A percentile compares a stretch with the other conserved stretches of the same genome.
Conservation (phyloP, 305 asterid species). For the Fraxinus ornus region DNA sequence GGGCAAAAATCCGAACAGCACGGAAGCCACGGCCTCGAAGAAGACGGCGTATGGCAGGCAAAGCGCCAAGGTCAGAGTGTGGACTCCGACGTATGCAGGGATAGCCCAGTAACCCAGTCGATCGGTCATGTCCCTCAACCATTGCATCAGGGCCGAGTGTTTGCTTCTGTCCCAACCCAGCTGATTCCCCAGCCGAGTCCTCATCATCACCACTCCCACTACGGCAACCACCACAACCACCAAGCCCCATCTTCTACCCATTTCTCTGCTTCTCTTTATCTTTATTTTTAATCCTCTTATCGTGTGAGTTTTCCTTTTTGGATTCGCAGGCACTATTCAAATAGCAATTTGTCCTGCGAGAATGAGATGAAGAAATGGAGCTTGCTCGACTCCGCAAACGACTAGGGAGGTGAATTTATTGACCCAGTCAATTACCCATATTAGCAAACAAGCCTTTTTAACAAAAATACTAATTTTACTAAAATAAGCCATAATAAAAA, state of each 20-base stretch:
- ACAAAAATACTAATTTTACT: too few species aligned
- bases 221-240: slow-evolving; percentile 37
- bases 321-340: background rate
- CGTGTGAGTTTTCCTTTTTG: background rate
- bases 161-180: slow-evolving; percentile 45
- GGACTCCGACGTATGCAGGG: slow-evolving; percentile 73
- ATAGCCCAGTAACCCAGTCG: slow-evolving; percentile 85
- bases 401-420: background rate
- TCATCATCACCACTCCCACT: slow-evolving; percentile 25
- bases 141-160: slow-evolving; percentile 36
- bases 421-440: too few species aligned
- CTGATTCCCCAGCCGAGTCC: slow-evolving; percentile 36
- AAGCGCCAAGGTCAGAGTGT: slow-evolving; percentile 68
- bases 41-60: slow-evolving; percentile 89
- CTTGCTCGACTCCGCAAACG: background rate
- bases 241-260: slow-evolving; percentile 40
- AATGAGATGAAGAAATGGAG: background rate
- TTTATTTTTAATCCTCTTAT: background rate
- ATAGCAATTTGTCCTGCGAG: background rate
- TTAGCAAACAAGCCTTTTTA: too few species aligned
- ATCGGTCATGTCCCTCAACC: slow-evolving; percentile 55
- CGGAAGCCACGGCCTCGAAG: slow-evolving; percentile 92
- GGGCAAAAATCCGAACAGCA: slow-evolving; percentile 81
- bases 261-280: slow-evolving; percentile 19
- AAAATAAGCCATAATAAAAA: too few species aligned